Evolutionary conservation across 768 basidiomycete species (phyloP).

Genomic region (Dictyophora rubrovolvata): DNA sequence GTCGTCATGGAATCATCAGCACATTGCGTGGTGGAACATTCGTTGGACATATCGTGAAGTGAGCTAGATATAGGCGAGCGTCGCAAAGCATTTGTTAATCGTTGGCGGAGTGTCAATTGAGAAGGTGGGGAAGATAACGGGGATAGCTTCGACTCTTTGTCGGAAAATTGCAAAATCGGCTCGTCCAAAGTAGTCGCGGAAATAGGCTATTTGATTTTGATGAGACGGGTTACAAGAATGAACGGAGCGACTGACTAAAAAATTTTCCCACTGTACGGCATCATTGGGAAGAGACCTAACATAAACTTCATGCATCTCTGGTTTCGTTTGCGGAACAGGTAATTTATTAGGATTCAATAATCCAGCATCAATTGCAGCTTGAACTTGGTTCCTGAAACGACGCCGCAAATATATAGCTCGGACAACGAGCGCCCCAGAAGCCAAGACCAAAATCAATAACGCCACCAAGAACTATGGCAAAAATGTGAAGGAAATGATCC

Average conservation of each 20-base stretch:
- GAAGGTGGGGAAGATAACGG: neutral
- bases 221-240: neutral
- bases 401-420: conserved; percentile 1
- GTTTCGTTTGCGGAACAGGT: neutral
- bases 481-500: neutral
- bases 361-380: conserved; percentile 4
- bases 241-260: neutral
- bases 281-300: neutral
- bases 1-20: neutral
- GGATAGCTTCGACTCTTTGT: neutral
- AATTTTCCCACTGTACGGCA: neutral
- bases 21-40: neutral
- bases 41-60: neutral
- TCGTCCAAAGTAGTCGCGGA: neutral
- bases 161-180: neutral
- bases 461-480: neutral
- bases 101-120: neutral
- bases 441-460: neutral
- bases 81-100: neutral
- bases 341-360: neutral
- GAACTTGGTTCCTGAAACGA: conserved; percentile 2
- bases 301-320: conserved; percentile 4
- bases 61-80: neutral
- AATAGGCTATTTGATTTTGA: neutral
- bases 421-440: neutral